These are phyloP conservation scores for Orbilia brochopaga DNA, from an alignment of 2,329 filamentous ascomycete species.

Conservation along the genomic window DNA sequence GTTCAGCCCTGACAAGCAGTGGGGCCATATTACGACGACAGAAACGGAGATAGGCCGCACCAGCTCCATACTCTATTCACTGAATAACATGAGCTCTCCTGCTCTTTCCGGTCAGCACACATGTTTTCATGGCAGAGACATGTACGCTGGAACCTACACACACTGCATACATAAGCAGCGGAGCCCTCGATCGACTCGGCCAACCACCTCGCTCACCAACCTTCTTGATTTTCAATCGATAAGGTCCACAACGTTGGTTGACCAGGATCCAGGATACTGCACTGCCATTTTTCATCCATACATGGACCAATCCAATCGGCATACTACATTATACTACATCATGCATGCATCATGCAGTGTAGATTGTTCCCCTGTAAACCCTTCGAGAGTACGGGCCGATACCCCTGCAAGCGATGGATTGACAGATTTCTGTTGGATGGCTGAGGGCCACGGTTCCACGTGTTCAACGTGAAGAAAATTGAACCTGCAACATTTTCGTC, in stretches of 20 bases:
- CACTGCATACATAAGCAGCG: neutral
- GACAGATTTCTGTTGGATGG: constrained; percentile 1
- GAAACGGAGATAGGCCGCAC: too few species aligned
- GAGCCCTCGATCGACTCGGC: neutral
- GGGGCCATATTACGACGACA: too few species aligned
- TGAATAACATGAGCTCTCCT: too few species aligned
- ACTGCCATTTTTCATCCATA: neutral
- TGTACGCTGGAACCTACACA: too few species aligned
- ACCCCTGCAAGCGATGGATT: constrained; percentile 11
- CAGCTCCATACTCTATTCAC: too few species aligned
- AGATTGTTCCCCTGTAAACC: constrained; percentile 1
- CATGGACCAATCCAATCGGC: constrained; percentile 28
- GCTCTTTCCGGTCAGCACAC: too few species aligned
- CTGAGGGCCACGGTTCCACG: constrained; percentile 32
- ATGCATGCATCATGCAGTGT: constrained; percentile 12
- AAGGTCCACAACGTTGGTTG: constrained; percentile 8
- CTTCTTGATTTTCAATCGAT: neutral
- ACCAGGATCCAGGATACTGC: constrained; percentile 12
- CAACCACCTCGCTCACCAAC: neutral
- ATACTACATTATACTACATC: constrained; percentile 39
- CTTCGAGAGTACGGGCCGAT: constrained; percentile 11
- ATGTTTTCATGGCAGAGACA: too few species aligned
- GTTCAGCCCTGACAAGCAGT: too few species aligned
- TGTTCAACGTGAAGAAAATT: constrained; percentile 32
- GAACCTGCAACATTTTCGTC: constrained; percentile 18